A percentile compares a stretch with the other conserved stretches of the same genome.
Conservation (phyloP, 306 rosid genomes). For the Malus sieversii region DNA sequence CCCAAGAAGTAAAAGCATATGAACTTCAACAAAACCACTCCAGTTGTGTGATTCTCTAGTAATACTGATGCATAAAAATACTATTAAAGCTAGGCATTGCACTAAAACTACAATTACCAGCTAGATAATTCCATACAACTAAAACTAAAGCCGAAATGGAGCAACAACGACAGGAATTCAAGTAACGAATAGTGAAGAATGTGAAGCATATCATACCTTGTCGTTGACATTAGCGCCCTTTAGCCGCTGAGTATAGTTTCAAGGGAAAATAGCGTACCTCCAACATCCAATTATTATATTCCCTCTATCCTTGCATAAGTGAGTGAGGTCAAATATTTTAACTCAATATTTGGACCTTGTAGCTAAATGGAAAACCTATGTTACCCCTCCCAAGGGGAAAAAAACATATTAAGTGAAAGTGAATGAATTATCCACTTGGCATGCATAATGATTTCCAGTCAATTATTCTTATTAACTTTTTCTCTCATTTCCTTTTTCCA, state of each 20-base stretch:
- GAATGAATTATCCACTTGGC: background rate
- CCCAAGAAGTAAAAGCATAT: background rate
- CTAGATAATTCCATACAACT: background rate
- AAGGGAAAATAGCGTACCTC: background rate
- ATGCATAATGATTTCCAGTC: background rate
- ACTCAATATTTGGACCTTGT: background rate
- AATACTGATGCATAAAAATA: background rate
- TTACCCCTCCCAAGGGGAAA: background rate
- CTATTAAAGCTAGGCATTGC: background rate
- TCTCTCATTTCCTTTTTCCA: too few relatives aligned
- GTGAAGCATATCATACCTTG: conserved; percentile 44
- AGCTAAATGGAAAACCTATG: background rate
- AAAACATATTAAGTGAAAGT: background rate
- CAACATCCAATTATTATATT: background rate
- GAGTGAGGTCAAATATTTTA: background rate
- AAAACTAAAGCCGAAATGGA: background rate
- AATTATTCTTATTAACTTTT: too few relatives aligned
- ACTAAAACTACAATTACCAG: background rate
- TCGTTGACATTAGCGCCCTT: conserved; percentile 65
- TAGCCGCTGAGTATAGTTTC: conserved; percentile 61
- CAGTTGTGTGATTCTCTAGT: background rate
- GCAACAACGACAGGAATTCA: background rate
- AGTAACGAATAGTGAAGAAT: conserved; percentile 9
- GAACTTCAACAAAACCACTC: background rate
- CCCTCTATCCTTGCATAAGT: background rate